These are phyloP conservation scores for Hydnomerulius pinastri DNA, from an alignment of 768 basidiomycete species.

Conservation along the genomic window DNA sequence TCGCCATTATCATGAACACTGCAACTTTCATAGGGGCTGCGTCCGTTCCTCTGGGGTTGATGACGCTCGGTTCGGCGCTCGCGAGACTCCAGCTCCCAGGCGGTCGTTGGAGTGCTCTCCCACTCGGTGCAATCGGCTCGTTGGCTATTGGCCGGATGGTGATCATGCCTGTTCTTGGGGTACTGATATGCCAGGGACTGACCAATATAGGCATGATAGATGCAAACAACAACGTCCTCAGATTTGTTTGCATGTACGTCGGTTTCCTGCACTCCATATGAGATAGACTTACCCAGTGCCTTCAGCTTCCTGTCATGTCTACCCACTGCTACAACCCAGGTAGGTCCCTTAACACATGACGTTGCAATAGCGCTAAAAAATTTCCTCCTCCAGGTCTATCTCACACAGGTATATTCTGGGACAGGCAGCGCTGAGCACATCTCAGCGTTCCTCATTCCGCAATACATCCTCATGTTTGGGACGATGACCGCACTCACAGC, in stretches of 20 bases:
- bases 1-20: constrained; percentile 60
- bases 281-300: not conserved
- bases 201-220: constrained; percentile 48
- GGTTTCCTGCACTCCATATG: not conserved
- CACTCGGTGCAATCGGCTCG: constrained; percentile 52
- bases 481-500: constrained; percentile 40
- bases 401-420: constrained; percentile 68
- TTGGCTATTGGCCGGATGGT: constrained; percentile 58
- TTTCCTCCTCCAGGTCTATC: constrained; percentile 44
- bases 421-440: constrained; percentile 65
- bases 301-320: constrained; percentile 59
- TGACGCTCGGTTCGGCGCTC: constrained; percentile 63
- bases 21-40: constrained; percentile 61
- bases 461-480: constrained; percentile 43
- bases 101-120: constrained; percentile 45
- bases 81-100: constrained; percentile 56
- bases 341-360: constrained; percentile 19
- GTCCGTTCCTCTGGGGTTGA: constrained; percentile 62
- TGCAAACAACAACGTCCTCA: constrained; percentile 55
- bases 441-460: constrained; percentile 64
- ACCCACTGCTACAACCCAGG: constrained; percentile 63
- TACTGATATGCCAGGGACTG: constrained; percentile 56
- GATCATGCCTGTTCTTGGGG: constrained; percentile 60
- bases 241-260: constrained; percentile 70
- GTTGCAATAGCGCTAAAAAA: not conserved